Base-by-base conservation (phyloP, 257 asterid species). In the Buddleja alternifolia region DNA sequence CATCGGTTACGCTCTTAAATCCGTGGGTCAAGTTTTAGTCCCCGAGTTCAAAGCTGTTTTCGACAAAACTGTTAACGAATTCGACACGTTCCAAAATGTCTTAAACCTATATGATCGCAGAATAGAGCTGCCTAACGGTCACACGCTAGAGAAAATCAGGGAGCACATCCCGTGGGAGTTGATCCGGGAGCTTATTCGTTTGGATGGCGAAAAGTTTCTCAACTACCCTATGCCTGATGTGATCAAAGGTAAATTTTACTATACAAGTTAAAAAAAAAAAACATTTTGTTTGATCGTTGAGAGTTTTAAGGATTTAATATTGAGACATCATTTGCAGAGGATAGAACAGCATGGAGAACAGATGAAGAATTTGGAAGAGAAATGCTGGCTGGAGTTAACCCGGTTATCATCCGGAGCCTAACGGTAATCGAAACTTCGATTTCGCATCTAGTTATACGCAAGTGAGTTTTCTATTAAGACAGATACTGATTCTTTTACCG, bases 371-470 rank as follows among this genome's bases (percentile, higher is more conserved):
- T 93, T 45, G 97, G 84, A 57, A 58, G 99, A 71, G 97, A 93
- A 75, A 88, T 93, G 97, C 86, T 93, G 3, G 97, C 99, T 40
- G 99, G 99, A 78, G 89, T 88, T 36, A 90, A 93, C 79, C 99
- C 99, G 65, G 96, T 90, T 29, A 19, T 82, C 57, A 85, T 93
- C 57, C 81, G 69, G n/a, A 81, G 85, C 29, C 90, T 93, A 56
- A 75, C 76, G 92, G 97, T 89, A 80, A 73, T 11, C 0, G 7
- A 11, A 37, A 37, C 63, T 23, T 54, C 32, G 14, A 10, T 14
- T 16, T 40, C 23, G n/a, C n/a, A n/a, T n/a, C n/a, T n/a, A n/a
- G n/a, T n/a, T n/a, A n/a, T n/a, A n/a, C n/a, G n/a, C n/a, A n/a
- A n/a, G n/a, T 16, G 6, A n/a, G 6, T 29, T 16, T 15, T 47